phyloP scores from a whole-genome alignment of 2,329 filamentous ascomycete genomes.

The Tympanopsis confertula region DNA sequence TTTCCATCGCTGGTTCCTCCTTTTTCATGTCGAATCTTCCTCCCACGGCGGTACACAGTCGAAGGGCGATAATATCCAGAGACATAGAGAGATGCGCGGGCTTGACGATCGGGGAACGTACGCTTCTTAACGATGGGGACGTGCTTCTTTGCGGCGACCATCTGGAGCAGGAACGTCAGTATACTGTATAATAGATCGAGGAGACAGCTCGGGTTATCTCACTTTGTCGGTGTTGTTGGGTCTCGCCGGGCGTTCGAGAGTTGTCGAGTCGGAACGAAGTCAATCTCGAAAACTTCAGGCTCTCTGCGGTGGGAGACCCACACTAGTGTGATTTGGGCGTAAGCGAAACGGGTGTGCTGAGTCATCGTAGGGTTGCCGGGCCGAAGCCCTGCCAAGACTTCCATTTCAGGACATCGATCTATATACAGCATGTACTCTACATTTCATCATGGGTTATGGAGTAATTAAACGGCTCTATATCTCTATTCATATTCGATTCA shows the following conservation, averaged over 20 bases:
- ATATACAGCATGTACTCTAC: not conserved
- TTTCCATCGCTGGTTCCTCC: not conserved
- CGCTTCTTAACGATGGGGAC: conserved; percentile 99
- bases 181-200: conserved; percentile 1
- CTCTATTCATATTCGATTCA: too few species aligned
- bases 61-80: conserved; percentile 1
- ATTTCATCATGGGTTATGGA: not conserved
- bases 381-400: not conserved
- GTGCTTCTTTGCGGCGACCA: conserved; percentile 99
- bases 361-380: too few species aligned
- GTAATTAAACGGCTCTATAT: too few species aligned
- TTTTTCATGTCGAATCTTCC: not conserved
- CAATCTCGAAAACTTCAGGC: not conserved
- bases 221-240: conserved; percentile 1
- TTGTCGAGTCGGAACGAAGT: not conserved
- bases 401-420: not conserved
- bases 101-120: conserved; percentile 42
- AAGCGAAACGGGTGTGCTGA: too few species aligned
- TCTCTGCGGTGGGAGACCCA: too few species aligned
- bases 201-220: too few species aligned
- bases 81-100: conserved; percentile 4
- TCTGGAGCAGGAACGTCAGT: conserved; percentile 37
- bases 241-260: conserved; percentile 1
- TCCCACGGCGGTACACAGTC: not conserved
- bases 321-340: too few species aligned